Percentiles rank a stretch among this genome's conserved stretches.
These are phyloP conservation scores for Candolleomyces aberdarensis DNA, from an alignment of 768 basidiomycete species.

Conservation along the genomic window DNA sequence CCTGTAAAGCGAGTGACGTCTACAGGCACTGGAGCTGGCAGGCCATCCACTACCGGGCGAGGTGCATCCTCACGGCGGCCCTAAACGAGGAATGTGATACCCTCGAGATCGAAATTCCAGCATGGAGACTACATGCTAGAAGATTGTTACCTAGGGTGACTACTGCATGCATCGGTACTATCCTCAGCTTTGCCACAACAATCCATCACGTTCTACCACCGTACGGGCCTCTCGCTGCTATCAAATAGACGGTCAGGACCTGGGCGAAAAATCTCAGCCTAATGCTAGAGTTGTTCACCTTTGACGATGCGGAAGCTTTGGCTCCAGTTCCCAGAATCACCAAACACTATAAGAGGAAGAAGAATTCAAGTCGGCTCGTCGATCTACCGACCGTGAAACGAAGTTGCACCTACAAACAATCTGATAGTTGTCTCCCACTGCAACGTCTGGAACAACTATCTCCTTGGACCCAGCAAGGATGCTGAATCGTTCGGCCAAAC, in stretches of 20 bases:
- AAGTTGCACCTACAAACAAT: slow-evolving; percentile 23
- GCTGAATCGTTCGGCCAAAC: slow-evolving; percentile 24
- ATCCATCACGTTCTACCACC: background rate
- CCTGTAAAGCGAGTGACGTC: slow-evolving; percentile 8
- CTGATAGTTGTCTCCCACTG: slow-evolving; percentile 25
- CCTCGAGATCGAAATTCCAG: background rate
- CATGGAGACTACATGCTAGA: background rate
- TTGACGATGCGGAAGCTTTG: slow-evolving; percentile 20
- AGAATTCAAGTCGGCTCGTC: background rate
- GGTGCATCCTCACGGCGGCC: slow-evolving; percentile 2
- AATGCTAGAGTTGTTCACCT: background rate
- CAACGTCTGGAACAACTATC: slow-evolving; percentile 26
- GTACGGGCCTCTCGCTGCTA: background rate
- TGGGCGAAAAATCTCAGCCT: background rate
- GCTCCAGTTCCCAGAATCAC: slow-evolving; percentile 35
- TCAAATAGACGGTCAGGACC: background rate
- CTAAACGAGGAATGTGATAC: background rate
- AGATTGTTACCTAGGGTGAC: too few species aligned
- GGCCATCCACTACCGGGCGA: background rate
- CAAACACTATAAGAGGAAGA: slow-evolving; percentile 24
- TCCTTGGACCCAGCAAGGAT: slow-evolving; percentile 22
- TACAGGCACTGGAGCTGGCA: slow-evolving; percentile 16
- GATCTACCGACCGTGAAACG: background rate
- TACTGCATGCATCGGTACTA: too few species aligned
- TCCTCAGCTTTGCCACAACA: too few species aligned